These are phyloP conservation scores for Trichophyton verrucosum DNA, from an alignment of 2,329 filamentous ascomycete species.

Conservation along the genomic window DNA sequence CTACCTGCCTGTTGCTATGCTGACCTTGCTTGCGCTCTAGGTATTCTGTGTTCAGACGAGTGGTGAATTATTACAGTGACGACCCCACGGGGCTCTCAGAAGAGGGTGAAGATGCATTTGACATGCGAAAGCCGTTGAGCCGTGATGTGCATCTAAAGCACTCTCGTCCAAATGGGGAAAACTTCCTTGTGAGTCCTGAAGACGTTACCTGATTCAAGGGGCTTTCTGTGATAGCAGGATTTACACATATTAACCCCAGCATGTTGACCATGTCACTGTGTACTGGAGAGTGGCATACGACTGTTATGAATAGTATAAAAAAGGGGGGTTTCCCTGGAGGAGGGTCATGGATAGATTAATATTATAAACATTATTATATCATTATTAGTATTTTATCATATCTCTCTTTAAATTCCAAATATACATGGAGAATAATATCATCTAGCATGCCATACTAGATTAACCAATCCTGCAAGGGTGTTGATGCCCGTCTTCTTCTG, in stretches of 20 bases:
- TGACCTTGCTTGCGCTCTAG: slow-evolving; percentile 19
- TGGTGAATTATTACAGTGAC: slow-evolving; percentile 87
- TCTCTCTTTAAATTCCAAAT: too few species aligned
- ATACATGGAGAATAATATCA: too few species aligned
- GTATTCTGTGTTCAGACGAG: slow-evolving; percentile 74
- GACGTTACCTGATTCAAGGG: slow-evolving; percentile 52
- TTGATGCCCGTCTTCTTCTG: not conserved
- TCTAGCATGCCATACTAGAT: too few species aligned
- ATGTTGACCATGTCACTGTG: not conserved
- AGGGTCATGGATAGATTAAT: too few species aligned
- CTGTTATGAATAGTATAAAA: not conserved
- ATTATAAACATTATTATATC: too few species aligned
- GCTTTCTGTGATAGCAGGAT: not conserved
- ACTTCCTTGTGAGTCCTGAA: slow-evolving; percentile 62
- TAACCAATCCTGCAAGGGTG: too few species aligned
- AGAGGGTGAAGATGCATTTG: slow-evolving; percentile 71
- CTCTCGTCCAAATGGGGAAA: slow-evolving; percentile 68
- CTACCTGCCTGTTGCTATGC: not conserved
- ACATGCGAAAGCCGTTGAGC: slow-evolving; percentile 88
- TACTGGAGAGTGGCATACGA: not conserved
- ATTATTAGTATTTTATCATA: too few species aligned
- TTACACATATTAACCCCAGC: not conserved
- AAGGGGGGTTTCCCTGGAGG: too few species aligned
- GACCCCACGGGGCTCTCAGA: slow-evolving; percentile 51
- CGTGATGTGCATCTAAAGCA: slow-evolving; percentile 66